Conservation (phyloP, 768 basidiomycete genomes). For the Crassisporium funariophilum region DNA sequence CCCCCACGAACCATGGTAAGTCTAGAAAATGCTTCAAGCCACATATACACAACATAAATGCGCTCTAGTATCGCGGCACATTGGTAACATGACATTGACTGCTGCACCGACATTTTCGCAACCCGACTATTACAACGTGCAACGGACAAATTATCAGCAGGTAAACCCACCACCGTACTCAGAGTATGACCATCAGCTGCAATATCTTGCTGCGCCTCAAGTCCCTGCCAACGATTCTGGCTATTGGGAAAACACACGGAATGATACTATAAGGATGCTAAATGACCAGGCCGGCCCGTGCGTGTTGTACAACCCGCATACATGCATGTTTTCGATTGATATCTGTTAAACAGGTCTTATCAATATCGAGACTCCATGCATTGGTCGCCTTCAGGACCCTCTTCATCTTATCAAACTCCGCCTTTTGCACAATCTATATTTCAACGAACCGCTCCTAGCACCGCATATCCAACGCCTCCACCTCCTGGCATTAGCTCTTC, state of each 20-base stretch:
- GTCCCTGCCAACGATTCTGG: slow-evolving; percentile 46
- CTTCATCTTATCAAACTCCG: slow-evolving; percentile 56
- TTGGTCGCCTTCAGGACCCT: slow-evolving; percentile 43
- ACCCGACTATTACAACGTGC: slow-evolving; percentile 49
- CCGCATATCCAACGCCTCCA: slow-evolving; percentile 73
- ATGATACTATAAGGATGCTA: slow-evolving; percentile 62
- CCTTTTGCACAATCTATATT: slow-evolving; percentile 67
- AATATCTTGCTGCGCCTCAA: slow-evolving; percentile 55
- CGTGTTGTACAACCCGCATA: slow-evolving; percentile 30
- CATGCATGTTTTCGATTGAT: slow-evolving; percentile 16
- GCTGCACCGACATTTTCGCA: slow-evolving; percentile 65
- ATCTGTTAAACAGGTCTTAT: slow-evolving; percentile 36
- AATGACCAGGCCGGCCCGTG: slow-evolving; percentile 55
- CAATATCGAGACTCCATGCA: slow-evolving; percentile 43
- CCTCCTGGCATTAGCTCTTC: slow-evolving; percentile 63
- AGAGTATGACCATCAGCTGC: slow-evolving; percentile 65
- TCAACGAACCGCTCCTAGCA: slow-evolving; percentile 59
- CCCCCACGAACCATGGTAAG: slow-evolving; percentile 75
- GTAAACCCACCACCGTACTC: slow-evolving; percentile 59
- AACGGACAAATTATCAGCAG: slow-evolving; percentile 32
- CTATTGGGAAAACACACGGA: slow-evolving; percentile 67
- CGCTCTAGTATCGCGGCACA: slow-evolving; percentile 62
- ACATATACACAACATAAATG: slow-evolving; percentile 5
- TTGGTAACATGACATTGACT: slow-evolving; percentile 58
- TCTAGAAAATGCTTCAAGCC: slow-evolving; percentile 1